A percentile compares a stretch with the other conserved stretches of the same genome.
These are phyloP conservation scores for Coemansia sp. DNA, from an alignment of 192 early-diverging fungal species.

Conservation along the genomic window DNA sequence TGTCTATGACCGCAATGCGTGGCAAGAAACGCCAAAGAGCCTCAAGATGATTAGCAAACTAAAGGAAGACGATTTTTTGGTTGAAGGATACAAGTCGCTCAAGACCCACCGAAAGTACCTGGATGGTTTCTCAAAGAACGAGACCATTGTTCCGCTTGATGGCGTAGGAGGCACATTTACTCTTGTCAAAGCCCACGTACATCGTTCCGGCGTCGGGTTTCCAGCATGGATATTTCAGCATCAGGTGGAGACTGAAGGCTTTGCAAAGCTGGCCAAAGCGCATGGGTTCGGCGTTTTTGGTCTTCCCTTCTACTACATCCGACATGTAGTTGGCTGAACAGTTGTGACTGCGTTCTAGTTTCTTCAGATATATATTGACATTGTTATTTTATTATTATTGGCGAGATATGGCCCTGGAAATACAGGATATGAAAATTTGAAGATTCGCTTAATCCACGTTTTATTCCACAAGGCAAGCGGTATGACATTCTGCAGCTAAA, in stretches of 20 bases:
- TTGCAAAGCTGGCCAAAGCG: conserved; percentile 70
- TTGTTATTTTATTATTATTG: background rate
- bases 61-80: conserved; percentile 41
- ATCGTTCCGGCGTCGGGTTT: conserved; percentile 67
- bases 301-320: conserved; percentile 63
- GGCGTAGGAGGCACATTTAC: conserved; percentile 71
- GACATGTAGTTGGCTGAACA: conserved; percentile 53
- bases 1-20: conserved; percentile 71
- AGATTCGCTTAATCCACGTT: background rate
- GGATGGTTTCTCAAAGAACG: conserved; percentile 44
- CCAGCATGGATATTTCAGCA: conserved; percentile 65
- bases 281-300: conserved; percentile 65
- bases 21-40: conserved; percentile 64
- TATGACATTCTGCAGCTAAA: background rate
- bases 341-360: background rate
- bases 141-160: conserved; percentile 59
- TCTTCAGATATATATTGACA: background rate
- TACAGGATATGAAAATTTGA: background rate
- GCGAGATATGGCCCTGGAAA: background rate
- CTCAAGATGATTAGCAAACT: conserved; percentile 45
- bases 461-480: background rate
- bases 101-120: conserved; percentile 49
- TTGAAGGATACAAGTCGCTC: conserved; percentile 49
- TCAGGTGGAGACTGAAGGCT: conserved; percentile 71
- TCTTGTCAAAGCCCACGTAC: conserved; percentile 64